These are phyloP conservation scores for Artemisia tridentata DNA, from an alignment of 129 eudicot species.

Conservation along the genomic window DNA sequence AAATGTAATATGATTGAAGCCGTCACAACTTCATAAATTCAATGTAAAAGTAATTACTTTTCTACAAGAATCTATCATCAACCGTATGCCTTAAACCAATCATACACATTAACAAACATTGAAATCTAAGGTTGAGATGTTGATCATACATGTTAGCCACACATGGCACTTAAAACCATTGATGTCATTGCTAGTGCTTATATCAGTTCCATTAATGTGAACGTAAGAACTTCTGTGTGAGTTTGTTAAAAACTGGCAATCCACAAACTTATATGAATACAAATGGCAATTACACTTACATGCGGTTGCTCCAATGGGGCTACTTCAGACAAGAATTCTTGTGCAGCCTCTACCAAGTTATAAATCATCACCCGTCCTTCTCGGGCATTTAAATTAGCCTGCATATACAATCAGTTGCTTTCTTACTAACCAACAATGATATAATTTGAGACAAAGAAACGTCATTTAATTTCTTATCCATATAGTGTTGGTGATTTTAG, in stretches of 20 bases:
- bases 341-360: constrained; percentile 97
- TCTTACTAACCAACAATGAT: constrained; percentile 13
- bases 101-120: constrained; percentile 1
- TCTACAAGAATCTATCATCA: constrained; percentile 11
- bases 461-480: constrained; percentile 3
- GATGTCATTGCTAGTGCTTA: constrained; percentile 1
- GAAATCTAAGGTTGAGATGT: neutral
- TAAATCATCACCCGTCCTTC: constrained; percentile 99
- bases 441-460: constrained; percentile 6
- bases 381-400: constrained; percentile 95
- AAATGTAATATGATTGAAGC: neutral
- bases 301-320: constrained; percentile 48
- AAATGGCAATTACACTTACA: constrained; percentile 34
- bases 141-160: neutral
- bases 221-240: constrained; percentile 6
- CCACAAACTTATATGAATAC: constrained; percentile 7
- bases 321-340: constrained; percentile 94
- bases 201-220: neutral
- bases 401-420: constrained; percentile 18
- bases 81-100: constrained; percentile 6
- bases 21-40: neutral
- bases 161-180: constrained; percentile 1
- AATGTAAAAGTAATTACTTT: neutral
- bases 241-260: constrained; percentile 14
- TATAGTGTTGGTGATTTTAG: neutral